A percentile compares a stretch with the other conserved stretches of the same genome.
Evolutionary conservation across 768 basidiomycete genomes (phyloP).

Genomic region (Clitopilus hobsonii): DNA sequence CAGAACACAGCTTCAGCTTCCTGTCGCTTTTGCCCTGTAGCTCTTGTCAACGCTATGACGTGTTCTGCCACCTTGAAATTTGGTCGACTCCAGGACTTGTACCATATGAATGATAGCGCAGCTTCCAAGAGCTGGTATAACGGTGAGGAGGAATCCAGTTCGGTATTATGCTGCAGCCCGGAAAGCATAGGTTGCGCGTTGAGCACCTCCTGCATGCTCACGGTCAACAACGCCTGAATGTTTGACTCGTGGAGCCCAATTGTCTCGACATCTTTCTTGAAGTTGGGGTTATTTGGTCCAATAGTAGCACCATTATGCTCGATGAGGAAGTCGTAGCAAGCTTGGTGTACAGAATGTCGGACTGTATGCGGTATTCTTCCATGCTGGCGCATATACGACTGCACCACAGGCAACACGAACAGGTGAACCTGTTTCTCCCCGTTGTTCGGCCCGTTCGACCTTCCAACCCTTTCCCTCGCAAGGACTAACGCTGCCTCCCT

Average conservation of each 20-base stretch:
- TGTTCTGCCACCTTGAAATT: neutral
- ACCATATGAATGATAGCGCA: neutral
- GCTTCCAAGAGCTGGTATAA: neutral
- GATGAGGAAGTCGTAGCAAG: constrained; percentile 11
- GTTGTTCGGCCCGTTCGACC: constrained; percentile 7
- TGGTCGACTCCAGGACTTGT: neutral
- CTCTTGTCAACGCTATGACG: neutral
- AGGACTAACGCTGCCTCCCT: constrained; percentile 7
- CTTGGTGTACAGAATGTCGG: constrained; percentile 5
- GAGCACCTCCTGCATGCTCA: neutral
- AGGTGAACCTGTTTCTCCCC: constrained; percentile 1
- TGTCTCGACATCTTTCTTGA: constrained; percentile 1
- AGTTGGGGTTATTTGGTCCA: constrained; percentile 2
- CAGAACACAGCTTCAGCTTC: neutral
- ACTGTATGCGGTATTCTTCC: constrained; percentile 4
- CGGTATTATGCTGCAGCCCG: neutral
- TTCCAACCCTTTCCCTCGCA: no score
- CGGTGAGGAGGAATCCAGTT: neutral
- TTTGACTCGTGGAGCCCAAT: constrained; percentile 10
- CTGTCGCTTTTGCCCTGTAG: neutral
- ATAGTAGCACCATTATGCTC: constrained; percentile 6
- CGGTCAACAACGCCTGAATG: constrained; percentile 5
- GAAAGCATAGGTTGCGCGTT: neutral
- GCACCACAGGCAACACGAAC: constrained; percentile 16
- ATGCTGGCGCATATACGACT: constrained; percentile 12